Conservation (phyloP, 495 filamentous ascomycete genomes). For the Pseudotulostoma volvatum region DNA sequence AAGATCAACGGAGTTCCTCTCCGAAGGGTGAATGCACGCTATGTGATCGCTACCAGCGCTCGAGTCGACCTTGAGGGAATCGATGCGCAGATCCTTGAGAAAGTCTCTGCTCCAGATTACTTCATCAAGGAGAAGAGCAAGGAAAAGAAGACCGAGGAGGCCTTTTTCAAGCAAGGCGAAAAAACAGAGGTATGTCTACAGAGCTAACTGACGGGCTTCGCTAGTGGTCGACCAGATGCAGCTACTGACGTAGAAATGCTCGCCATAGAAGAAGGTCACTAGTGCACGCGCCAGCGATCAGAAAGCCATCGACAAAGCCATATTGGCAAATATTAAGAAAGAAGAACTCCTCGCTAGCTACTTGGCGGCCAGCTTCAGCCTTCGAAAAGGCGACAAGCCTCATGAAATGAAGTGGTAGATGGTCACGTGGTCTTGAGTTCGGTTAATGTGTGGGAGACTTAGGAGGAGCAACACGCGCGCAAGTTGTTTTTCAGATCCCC, state of each 20-base stretch:
- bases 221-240: neutral
- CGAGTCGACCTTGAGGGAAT: constrained; percentile 74
- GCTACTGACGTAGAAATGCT: constrained; percentile 2
- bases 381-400: constrained; percentile 94
- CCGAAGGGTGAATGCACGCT: constrained; percentile 92
- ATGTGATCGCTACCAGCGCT: constrained; percentile 93
- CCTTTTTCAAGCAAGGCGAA: constrained; percentile 96
- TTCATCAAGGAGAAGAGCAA: constrained; percentile 86
- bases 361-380: constrained; percentile 82
- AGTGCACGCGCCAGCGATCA: constrained; percentile 87
- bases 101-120: constrained; percentile 71
- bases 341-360: constrained; percentile 76
- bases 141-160: constrained; percentile 86
- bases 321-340: constrained; percentile 89
- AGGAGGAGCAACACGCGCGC: constrained; percentile 28
- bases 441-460: constrained; percentile 29
- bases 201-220: neutral
- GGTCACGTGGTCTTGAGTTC: constrained; percentile 28
- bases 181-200: constrained; percentile 68
- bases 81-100: constrained; percentile 67
- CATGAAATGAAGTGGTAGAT: constrained; percentile 90
- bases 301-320: constrained; percentile 89
- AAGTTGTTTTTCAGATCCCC: constrained; percentile 17
- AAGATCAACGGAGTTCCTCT: constrained; percentile 99
- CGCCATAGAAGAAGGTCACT: constrained; percentile 76